phyloP scores from a whole-genome alignment of 2,329 filamentous ascomycete genomes.

The Sordariomycetes sp. region DNA sequence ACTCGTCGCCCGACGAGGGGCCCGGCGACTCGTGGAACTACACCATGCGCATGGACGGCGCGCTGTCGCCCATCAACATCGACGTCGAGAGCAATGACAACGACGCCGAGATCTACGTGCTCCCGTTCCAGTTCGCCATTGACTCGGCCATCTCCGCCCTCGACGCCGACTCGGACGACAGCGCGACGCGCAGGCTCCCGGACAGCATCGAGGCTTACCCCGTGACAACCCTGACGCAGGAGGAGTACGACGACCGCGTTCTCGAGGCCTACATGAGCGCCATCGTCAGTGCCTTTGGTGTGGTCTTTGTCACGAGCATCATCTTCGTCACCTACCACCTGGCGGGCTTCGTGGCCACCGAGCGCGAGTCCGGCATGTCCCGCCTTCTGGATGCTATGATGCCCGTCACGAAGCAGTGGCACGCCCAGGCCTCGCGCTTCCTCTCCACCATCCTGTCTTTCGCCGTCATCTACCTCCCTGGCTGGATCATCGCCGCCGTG shows the following conservation, averaged over 20 bases:
- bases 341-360: constrained; percentile 74
- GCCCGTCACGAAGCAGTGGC: constrained; percentile 62
- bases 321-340: constrained; percentile 81
- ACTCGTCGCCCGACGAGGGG: constrained; percentile 65
- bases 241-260: constrained; percentile 56
- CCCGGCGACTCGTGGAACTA: constrained; percentile 68
- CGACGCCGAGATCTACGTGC: constrained; percentile 64
- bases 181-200: constrained; percentile 23
- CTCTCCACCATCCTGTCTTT: constrained; percentile 73
- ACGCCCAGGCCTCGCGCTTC: constrained; percentile 68
- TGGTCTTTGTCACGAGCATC: constrained; percentile 69
- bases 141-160: constrained; percentile 58
- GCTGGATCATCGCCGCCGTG: constrained; percentile 68
- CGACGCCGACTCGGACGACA: constrained; percentile 24
- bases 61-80: constrained; percentile 49
- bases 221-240: constrained; percentile 60
- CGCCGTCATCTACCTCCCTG: constrained; percentile 67
- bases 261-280: constrained; percentile 50
- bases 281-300: constrained; percentile 65
- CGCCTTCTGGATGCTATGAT: constrained; percentile 89
- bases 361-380: constrained; percentile 79
- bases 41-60: constrained; percentile 66
- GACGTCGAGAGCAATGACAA: constrained; percentile 56
- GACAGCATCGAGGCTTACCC: constrained; percentile 54
- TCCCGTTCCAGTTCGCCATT: constrained; percentile 71